Conservation (phyloP, 1,284 basidiomycete genomes). For the Cerioporus squamosus region DNA sequence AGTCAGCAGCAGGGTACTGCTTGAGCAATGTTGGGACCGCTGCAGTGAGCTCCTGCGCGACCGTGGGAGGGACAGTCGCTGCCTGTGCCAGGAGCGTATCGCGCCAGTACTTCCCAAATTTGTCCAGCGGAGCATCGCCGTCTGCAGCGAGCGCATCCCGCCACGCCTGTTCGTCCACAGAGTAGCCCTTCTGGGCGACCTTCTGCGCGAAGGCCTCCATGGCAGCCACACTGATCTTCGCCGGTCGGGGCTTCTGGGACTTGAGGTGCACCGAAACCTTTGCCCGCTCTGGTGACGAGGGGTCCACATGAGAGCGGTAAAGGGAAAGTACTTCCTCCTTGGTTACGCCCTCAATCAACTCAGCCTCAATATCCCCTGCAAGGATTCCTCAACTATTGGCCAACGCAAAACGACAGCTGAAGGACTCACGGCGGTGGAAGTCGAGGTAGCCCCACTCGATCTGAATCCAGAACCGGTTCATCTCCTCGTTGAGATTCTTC, state of each 20-base stretch:
- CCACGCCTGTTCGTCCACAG: constrained; percentile 54
- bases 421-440: constrained; percentile 65
- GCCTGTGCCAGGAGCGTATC: constrained; percentile 51
- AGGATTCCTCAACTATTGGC: neutral
- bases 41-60: constrained; percentile 53
- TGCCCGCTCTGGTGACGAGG: constrained; percentile 66
- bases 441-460: constrained; percentile 81
- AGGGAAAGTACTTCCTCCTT: constrained; percentile 83
- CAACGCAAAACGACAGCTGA: constrained; percentile 39
- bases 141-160: constrained; percentile 48
- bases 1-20: constrained; percentile 54
- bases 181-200: constrained; percentile 56
- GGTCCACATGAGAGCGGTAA: constrained; percentile 76
- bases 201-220: constrained; percentile 65
- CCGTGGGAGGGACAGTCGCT: constrained; percentile 37
- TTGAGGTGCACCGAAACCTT: constrained; percentile 85
- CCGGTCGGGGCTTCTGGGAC: constrained; percentile 65
- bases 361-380: constrained; percentile 71
- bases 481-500: constrained; percentile 76
- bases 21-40: constrained; percentile 58
- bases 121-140: constrained; percentile 49
- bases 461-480: constrained; percentile 67
- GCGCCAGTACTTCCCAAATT: constrained; percentile 61
- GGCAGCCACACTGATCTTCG: constrained; percentile 69
- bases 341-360: constrained; percentile 62